Evolutionary conservation across 2,329 filamentous ascomycete species (phyloP), one percentile per base, ranked within the genome.

Genomic region (Gyromitra esculenta): DNA sequence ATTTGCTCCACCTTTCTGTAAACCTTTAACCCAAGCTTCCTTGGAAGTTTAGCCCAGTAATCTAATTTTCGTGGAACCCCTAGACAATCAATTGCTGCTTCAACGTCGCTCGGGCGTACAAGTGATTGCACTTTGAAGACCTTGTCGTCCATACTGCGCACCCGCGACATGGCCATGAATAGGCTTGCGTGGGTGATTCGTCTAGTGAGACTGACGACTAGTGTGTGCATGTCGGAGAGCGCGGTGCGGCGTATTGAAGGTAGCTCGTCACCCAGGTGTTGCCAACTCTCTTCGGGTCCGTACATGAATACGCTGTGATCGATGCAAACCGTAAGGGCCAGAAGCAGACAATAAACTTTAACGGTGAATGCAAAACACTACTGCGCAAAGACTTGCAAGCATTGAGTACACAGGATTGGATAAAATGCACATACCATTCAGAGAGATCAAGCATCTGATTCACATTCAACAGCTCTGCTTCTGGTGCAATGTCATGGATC

Each of bases 231-330:
- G 52, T 79, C 78, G 15, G 56, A 48, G 48, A 79, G 54, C 7
- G 75, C 72, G 43, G 77, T 75, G 50, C 65, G 62, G 8, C 78
- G 72, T n/a, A 79, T 78, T 50, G 71, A 69, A 35, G 78, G 78
- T 31, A 54, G 59, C 5, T 79, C 64, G 8, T 50, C 63, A 52
- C 71, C 35, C 35, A 60, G 56, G 43, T 54, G 35, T 63, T 64
- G 62, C 72, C 64, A 78, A 54, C 70, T 56, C 13, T 79, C 57
- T 45, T 67, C 54, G 25, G 72, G 60, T 39, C 75, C 75, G 65
- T 78, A 77, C 78, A 79, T 79, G 52, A 79, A 79, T 50, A 79
- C 60, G 54, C 77, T 79, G 21, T 66, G 37, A 60, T 75, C 43
- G 59, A 70, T 75, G 45, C 56, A 72, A 62, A 75, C 59, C 37